phyloP scores from a whole-genome alignment of 1,284 basidiomycete genomes.

The Agroathelia rolfsii region DNA sequence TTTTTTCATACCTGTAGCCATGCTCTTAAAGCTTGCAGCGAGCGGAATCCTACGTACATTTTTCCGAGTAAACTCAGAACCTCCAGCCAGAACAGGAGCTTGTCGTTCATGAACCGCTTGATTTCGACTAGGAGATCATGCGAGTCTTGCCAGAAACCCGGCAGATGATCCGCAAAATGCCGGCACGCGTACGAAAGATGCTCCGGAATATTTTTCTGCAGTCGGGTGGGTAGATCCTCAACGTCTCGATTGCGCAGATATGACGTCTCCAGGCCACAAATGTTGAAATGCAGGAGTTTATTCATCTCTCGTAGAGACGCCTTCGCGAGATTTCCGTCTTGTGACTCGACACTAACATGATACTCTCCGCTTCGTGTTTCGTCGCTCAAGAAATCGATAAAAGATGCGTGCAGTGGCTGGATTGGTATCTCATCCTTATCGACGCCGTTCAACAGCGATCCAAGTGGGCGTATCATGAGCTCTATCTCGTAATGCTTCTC shows the following conservation, averaged over 20 bases:
- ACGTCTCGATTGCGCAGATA: slow-evolving; percentile 16
- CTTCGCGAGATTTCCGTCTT: slow-evolving; percentile 13
- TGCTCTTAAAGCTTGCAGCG: slow-evolving; percentile 10
- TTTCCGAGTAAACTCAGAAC: slow-evolving; percentile 21
- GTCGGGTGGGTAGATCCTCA: slow-evolving; percentile 10
- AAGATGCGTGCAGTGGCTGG: slow-evolving; percentile 15
- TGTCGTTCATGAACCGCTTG: slow-evolving; percentile 15
- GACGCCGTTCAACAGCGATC: slow-evolving; percentile 5
- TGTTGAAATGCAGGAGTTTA: slow-evolving; percentile 24
- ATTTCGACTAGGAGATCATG: slow-evolving; percentile 8
- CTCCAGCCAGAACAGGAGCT: slow-evolving; percentile 28
- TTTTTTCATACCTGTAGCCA: slow-evolving; percentile 15
- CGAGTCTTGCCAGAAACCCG: slow-evolving; percentile 4
- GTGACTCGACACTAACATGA: slow-evolving; percentile 11
- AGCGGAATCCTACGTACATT: slow-evolving; percentile 10
- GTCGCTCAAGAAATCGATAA: slow-evolving; percentile 18
- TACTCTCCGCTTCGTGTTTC: slow-evolving; percentile 13
- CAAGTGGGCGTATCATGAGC: slow-evolving; percentile 1
- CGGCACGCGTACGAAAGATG: slow-evolving; percentile 23
- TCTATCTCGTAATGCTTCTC: too few relatives aligned
- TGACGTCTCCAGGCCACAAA: slow-evolving; percentile 21
- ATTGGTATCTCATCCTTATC: background rate
- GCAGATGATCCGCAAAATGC: slow-evolving; percentile 24
- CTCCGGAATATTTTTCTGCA: slow-evolving; percentile 15
- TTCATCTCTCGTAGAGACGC: slow-evolving; percentile 19